Base-by-base conservation (phyloP, 768 basidiomycete genomes). In the Suillus plorans region DNA sequence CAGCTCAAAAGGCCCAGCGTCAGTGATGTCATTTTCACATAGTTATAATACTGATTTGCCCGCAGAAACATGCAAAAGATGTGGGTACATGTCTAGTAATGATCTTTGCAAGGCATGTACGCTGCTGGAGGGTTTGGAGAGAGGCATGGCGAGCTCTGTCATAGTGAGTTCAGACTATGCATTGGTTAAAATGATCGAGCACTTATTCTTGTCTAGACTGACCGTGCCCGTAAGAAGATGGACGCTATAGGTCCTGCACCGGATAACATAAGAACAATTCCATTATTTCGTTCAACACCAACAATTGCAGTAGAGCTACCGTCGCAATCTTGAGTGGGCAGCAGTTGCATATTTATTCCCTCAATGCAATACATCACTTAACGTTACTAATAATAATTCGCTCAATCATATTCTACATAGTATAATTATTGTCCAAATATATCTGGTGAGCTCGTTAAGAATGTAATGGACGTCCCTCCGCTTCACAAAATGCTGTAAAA, bases 91-190 rank as follows among this genome's bases (percentile, higher is more conserved):
- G 82, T 92, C 95, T 4, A 96, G 94, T 66, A 97, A 99, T 69
- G 89, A 91, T n/a, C 78, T 99, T n/a, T 96, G 95, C 73, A 96
- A 96, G 74, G 96, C 95, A 1, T 97, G 96, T 67, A 92, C 90
- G 0, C 79, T 98, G 5, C 80, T 98, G 0, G 94, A 98, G 76
- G 94, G 95, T 9, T 81, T 98, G 18, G 95, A 97, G 75, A 84
- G 92, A 47, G 95, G 95, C 16, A 84, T 93, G 79, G 89, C 83
- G 5, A 79, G 75, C 66, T 81, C 85, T 45, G 85, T 82, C 49
- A 86, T 88, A 53, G 90, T 90, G 71, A 66, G 89, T 80, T 9
- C 0, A 65, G 60, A 62, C 47, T 50, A 13, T 34, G 25, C 36
- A 58, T 8, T 41, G 59, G 36, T 45, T 44, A 36, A 28, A 20